Evolutionary conservation across 2,329 filamentous ascomycete genomes (phyloP).

Genomic region (Uncinocarpus reesii): DNA sequence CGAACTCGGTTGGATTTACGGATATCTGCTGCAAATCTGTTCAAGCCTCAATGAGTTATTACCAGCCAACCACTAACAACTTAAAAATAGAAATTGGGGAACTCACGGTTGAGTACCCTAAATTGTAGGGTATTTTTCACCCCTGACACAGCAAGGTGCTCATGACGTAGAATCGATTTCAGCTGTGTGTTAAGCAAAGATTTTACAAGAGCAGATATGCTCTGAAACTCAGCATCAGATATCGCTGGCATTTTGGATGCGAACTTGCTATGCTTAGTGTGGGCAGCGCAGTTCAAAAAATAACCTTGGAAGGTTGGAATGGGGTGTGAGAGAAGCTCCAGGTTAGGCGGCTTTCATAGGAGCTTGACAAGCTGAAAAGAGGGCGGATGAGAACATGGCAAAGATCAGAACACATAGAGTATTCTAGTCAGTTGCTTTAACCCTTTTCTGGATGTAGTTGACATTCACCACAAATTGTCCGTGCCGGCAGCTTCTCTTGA

Average conservation of each 20-base stretch:
- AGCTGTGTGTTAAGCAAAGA: constrained; percentile 56
- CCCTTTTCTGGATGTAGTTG: not conserved
- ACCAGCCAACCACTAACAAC: not conserved
- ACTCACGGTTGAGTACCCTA: constrained; percentile 69
- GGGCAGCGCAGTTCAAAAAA: not conserved
- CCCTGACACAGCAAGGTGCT: constrained; percentile 66
- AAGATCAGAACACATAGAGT: not conserved
- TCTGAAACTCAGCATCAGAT: constrained; percentile 33
- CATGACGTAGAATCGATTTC: constrained; percentile 62
- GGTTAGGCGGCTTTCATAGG: not conserved
- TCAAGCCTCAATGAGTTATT: constrained; percentile 20
- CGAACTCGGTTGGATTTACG: constrained; percentile 22
- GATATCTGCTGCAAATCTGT: constrained; percentile 20
- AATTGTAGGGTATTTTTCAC: constrained; percentile 74
- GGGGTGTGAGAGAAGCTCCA: not conserved
- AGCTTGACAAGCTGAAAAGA: not conserved
- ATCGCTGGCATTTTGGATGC: constrained; percentile 30
- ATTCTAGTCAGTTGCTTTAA: too few relatives aligned
- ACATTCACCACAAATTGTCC: not conserved
- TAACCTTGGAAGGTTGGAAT: not conserved
- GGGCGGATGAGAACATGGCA: constrained; percentile 1
- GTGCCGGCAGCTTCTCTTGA: not conserved
- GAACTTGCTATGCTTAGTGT: not conserved
- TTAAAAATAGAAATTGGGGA: not conserved
- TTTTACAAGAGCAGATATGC: constrained; percentile 41